Base-by-base conservation (phyloP, 768 basidiomycete species). In the Tylopilus rubrobrunneus region DNA sequence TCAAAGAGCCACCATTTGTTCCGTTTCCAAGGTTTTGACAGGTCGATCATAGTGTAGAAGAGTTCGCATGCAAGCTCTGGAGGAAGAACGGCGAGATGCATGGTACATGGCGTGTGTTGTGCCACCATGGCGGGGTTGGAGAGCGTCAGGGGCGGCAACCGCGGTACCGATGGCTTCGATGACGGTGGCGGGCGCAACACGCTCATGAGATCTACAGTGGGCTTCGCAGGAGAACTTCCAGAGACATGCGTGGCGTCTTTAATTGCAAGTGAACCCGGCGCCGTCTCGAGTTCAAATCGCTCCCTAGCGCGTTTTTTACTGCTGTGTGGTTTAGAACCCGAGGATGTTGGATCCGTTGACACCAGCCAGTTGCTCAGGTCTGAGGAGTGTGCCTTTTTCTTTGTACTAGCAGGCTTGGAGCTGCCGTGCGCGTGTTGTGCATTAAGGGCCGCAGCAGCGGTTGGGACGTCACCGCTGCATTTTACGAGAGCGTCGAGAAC, bases 1-100 rank as follows among this genome's bases (percentile, higher is more conserved):
- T 92, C 89, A 67, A 89, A 86, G 19, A 92, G 76, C 85, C 85
- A 92, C 91, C 90, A 92, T 60, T 84, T 87, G 56, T 87, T 89
- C 47, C 82, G 74, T 56, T 78, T 72, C 90, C 89, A 92, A 8
- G 68, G 61, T 39, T 70, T 74, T 19, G 89, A 83, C 15, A 76
- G 71, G 45, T 83, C 76, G 14, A 86, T 55, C 87, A 92, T 85
- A 0, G 76, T 76, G 57, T 91, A 84, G 67, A 89, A 92, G 21
- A 92, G 73, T 47, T 75, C 75, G 64, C 81, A 89, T 0, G 91
- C 90, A 17, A 92, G 78, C 45, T 89, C 85, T 3, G 82, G 78
- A 8, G 91, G 87, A 10, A 92, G 78, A 21, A 87, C 64, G 12
- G 84, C 81, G 17, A 73, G 68, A 66, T 92, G 89, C 41, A 90